Percentiles rank a stretch among this genome's conserved stretches.
These are phyloP conservation scores for Botryotinia convoluta DNA, from an alignment of 2,329 filamentous ascomycete genomes.

Conservation along the genomic window DNA sequence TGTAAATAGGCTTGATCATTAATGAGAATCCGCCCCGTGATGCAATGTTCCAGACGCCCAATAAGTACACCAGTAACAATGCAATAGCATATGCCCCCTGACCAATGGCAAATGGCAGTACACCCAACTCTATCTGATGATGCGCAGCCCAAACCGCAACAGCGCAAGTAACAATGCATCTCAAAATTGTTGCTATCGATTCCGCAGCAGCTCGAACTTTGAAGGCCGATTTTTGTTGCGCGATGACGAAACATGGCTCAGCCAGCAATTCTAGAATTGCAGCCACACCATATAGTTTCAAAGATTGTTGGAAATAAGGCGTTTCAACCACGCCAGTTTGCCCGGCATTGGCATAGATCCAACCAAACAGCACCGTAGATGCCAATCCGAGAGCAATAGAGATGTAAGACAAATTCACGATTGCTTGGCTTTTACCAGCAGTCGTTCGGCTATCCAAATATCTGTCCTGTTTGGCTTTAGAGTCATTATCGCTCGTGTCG, in stretches of 20 bases:
- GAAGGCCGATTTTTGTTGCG: conserved; percentile 79
- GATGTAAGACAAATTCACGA: conserved; percentile 86
- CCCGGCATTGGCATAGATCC: conserved; percentile 58
- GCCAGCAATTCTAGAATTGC: conserved; percentile 72
- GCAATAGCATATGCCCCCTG: conserved; percentile 73
- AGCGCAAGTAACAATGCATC: conserved; percentile 72
- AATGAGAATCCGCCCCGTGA: conserved; percentile 65
- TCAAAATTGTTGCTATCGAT: conserved; percentile 72
- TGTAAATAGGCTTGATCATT: conserved; percentile 46
- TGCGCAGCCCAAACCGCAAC: conserved; percentile 63
- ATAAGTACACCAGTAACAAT: conserved; percentile 68
- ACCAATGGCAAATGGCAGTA: conserved; percentile 85
- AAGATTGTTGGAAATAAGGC: conserved; percentile 58
- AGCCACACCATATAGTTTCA: conserved; percentile 56
- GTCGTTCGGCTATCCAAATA: conserved; percentile 25
- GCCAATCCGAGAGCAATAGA: conserved; percentile 66
- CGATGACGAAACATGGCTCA: conserved; percentile 85
- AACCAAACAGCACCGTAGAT: conserved; percentile 62
- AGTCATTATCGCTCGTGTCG: conserved; percentile 31
- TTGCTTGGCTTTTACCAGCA: conserved; percentile 60
- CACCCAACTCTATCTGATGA: conserved; percentile 58
- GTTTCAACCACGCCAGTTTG: conserved; percentile 52
- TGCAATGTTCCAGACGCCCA: conserved; percentile 58
- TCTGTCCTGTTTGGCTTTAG: conserved; percentile 8
- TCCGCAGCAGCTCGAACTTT: conserved; percentile 79